Evolutionary conservation across 768 basidiomycete genomes (phyloP), one percentile per base, ranked within the genome.

Genomic region (Amanita subjunquillea): DNA sequence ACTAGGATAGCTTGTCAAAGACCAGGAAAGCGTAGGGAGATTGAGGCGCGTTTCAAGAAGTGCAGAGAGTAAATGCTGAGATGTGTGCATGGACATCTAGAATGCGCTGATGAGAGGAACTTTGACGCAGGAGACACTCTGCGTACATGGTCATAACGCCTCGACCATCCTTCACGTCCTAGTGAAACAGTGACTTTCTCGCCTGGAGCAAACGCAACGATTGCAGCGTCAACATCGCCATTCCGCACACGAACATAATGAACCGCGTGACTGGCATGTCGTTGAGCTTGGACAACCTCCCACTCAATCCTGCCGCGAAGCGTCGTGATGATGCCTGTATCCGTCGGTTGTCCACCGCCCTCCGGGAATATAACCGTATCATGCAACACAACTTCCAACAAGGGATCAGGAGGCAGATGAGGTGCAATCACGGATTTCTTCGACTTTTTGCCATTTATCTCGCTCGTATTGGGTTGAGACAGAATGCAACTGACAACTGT

Each of bases 301-400:
- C 81, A 83, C 9, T 63, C 50, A 2, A 57, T 65, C n/a, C 73
- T 73, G 58, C 79, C 72, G 3, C 61, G 56, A 17, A 69, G 71
- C 2, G 67, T 78, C 4, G 62, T 71, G 29, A 89, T 68, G 10
- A 71, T 47, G 1, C 88, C 88, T 23, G 79, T 79, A 60, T 91
- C 90, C 0, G 81, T 81, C 1, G 86, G 85, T 57, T 91, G 89
- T 0, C 90, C 90, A 9, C 88, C 76, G 7, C 87, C 88, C 65
- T 90, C 87, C 0, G 89, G 88, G 62, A 90, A 91, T 44, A 89
- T 76, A 10, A 86, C 74, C 0, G 87, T 89, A 61, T 91, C 89
- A 48, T 85, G 81, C 42, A 89, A 67, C 48, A 82, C 72, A 6
- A 91, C 68, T 59, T 87, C 83, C 44, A 87, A 73, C 15, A 83